Evolutionary conservation across 2,329 filamentous ascomycete genomes (phyloP), one percentile per base, ranked within the genome.

Genomic region (Falciphora oryzae): DNA sequence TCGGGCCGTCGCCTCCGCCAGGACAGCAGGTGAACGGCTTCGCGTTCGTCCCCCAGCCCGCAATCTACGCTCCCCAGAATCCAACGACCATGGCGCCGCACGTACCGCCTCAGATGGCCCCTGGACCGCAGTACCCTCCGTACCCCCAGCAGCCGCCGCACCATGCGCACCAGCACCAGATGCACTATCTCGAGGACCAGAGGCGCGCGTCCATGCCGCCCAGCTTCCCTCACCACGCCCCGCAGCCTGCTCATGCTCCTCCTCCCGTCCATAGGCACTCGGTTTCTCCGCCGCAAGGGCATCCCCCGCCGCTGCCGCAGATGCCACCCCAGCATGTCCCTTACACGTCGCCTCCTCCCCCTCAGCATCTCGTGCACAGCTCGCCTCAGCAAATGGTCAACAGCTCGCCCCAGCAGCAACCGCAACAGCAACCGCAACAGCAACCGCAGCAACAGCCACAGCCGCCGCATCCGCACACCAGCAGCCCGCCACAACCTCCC

Each of bases 41-140:
- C 75, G 85, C 90, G 4, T 97, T 93, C 73, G 92, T 96, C 81
- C 88, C 91, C 3, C 93, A 95, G 68, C 91, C 91, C 56, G 86
- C 90, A 44, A 92, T 96, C 70, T 97, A 96, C 77, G 92, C 92
- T 71, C 87, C 86, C 13, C 89, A 82, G 66, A 78, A 77, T 63
- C 73, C 78, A 65, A 71, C 79, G 44, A 76, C 75, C 57, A 78
- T 80, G 70, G 79, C 75, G 59, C 73, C 73, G 50, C 73, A 71
- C 66, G 73, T 75, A 66, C 70, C 76, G 32, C 80, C 81, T 64
- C 72, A 71, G 59, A 71, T 78, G 66, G 74, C 75, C 44, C 66
- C 69, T 11, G 75, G 75, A n/a, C 72, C 75, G 16, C 78, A 76
- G 62, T 79, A 75, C 61, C 68, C 44, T 53, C 44, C 75, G 4